These are phyloP conservation scores for Dendrobium nobile DNA, from an alignment of 106 monocot genomes.

Conservation along the genomic window DNA sequence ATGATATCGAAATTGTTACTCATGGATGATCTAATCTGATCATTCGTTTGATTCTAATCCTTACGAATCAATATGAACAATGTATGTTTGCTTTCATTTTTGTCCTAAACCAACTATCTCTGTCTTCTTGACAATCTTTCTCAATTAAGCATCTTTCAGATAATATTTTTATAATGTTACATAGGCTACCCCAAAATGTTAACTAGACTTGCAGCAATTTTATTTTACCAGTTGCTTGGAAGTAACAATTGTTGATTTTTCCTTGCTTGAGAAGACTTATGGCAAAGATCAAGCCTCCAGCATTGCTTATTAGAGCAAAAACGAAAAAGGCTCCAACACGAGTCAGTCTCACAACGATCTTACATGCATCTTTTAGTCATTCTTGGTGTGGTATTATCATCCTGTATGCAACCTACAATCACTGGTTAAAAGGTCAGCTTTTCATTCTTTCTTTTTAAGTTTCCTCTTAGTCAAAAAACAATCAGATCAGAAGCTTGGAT, in stretches of 20 bases:
- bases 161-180: no score
- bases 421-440: conserved; percentile 51
- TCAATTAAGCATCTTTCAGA: no score
- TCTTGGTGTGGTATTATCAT: conserved; percentile 52
- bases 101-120: no score
- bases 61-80: no score
- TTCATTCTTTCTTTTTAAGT: background rate
- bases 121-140: no score
- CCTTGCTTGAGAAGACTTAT: conserved; percentile 17
- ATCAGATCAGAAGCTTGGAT: background rate
- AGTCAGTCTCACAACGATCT: conserved; percentile 42
- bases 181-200: no score
- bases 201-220: no score
- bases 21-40: no score
- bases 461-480: background rate
- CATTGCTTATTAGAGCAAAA: conserved; percentile 61
- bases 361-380: conserved; percentile 44
- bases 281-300: conserved; percentile 79
- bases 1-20: no score
- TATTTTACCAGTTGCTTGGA: background rate
- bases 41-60: no score
- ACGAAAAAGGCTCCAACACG: conserved; percentile 50
- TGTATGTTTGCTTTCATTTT: no score
- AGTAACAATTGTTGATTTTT: conserved; percentile 4
- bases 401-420: conserved; percentile 47